phyloP scores from a whole-genome alignment of 352 stramenopile genomes.

The Phytophthora tentaculata region DNA sequence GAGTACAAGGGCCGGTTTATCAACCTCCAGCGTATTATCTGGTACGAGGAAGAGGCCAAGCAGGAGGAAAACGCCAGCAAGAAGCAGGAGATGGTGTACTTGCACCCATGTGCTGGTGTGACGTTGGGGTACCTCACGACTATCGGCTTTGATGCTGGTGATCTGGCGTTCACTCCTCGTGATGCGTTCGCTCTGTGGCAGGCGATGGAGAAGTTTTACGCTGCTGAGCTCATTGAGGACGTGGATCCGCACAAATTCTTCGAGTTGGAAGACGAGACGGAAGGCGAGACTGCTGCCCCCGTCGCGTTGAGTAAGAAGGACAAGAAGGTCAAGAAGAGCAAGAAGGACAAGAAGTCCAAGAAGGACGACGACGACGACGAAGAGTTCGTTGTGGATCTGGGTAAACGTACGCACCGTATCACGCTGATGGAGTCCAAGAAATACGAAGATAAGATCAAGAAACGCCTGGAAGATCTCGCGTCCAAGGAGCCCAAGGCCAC shows the following conservation, averaged over 20 bases:
- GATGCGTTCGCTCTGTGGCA: conserved; percentile 97
- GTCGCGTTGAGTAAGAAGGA: conserved; percentile 57
- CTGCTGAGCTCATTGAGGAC: conserved; percentile 85
- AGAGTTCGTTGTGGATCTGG: conserved; percentile 69
- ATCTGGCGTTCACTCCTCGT: conserved; percentile 95
- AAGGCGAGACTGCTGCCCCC: conserved; percentile 16
- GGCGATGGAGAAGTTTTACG: conserved; percentile 81
- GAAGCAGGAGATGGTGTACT: conserved; percentile 74
- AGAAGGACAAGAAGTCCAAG: conserved; percentile 68
- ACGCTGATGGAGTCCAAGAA: conserved; percentile 97
- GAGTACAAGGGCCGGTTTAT: conserved; percentile 98
- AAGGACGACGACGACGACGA: conserved; percentile 70
- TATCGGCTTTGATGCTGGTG: conserved; percentile 80
- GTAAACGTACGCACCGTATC: conserved; percentile 92
- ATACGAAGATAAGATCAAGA: conserved; percentile 97
- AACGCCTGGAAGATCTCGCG: conserved; percentile 89
- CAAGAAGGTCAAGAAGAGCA: conserved; percentile 56
- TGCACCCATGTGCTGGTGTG: conserved; percentile 86
- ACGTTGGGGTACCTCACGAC: conserved; percentile 87
- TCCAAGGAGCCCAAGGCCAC: conserved; percentile 91
- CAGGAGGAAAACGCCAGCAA: conserved; percentile 41
- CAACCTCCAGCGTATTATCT: conserved; percentile 98
- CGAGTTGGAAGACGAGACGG: conserved; percentile 51
- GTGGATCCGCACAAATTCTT: conserved; percentile 97
- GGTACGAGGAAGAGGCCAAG: conserved; percentile 69